Evolutionary conservation across 352 stramenopile species (phyloP).

Genomic region (Pythium utonaiense): DNA sequence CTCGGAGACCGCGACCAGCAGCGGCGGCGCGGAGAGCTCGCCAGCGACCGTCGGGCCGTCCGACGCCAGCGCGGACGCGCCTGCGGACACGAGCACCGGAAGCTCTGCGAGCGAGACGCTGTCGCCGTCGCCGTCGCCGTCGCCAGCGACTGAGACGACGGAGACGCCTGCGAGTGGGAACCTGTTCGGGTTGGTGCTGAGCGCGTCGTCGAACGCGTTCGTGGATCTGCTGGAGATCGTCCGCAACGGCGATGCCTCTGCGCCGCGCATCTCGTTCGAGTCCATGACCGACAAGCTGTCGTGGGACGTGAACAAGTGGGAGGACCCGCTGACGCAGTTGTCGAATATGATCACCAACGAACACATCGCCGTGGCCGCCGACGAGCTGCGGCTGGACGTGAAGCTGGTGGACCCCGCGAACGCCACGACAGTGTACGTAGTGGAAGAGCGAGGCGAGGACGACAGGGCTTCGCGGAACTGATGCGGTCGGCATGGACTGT

Average conservation of each 20-base stretch:
- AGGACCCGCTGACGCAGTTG: slow-evolving; percentile 23
- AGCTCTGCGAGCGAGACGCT: too few relatives aligned
- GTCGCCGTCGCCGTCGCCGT: too few relatives aligned
- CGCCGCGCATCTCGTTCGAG: slow-evolving; percentile 21
- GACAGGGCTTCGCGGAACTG: too few relatives aligned
- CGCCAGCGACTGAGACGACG: too few relatives aligned
- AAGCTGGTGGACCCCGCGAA: slow-evolving; percentile 12
- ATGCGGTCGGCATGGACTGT: too few relatives aligned
- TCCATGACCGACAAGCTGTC: slow-evolving; percentile 17
- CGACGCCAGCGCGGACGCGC: background rate
- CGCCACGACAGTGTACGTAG: slow-evolving; percentile 14
- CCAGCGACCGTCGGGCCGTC: background rate
- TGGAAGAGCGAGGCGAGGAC: too few relatives aligned
- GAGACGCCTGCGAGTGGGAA: too few relatives aligned
- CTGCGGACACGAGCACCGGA: background rate
- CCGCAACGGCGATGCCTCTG: background rate
- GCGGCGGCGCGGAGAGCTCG: background rate
- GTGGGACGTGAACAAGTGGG: slow-evolving; percentile 23
- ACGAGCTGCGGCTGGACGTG: slow-evolving; percentile 12
- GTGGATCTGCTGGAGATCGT: slow-evolving; percentile 24
- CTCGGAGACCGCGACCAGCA: background rate
- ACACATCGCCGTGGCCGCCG: slow-evolving; percentile 5
- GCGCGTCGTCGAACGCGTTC: slow-evolving; percentile 11
- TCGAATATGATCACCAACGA: slow-evolving; percentile 24
- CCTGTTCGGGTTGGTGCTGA: slow-evolving; percentile 11